phyloP scores from a whole-genome alignment of 306 rosid genomes.

The Casuarina glauca region DNA sequence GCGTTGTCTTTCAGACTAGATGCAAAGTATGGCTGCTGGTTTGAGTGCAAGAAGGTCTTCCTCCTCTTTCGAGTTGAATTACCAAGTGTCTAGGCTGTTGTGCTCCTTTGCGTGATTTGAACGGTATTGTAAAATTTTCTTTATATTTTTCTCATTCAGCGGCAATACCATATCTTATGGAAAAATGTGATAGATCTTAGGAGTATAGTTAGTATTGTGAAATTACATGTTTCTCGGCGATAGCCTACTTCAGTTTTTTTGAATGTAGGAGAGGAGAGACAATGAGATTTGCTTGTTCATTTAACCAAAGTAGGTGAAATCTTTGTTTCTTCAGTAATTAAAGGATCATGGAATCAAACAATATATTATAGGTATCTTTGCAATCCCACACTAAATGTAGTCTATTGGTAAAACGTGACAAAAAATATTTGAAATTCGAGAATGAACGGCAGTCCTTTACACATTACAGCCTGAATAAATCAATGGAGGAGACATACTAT shows the following conservation, averaged over 20 bases:
- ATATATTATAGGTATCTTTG: no score
- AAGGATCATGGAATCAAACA: no score
- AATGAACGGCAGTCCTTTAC: no score
- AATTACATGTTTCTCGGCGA: constrained; percentile 1
- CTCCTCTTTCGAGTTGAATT: background rate
- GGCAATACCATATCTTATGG: background rate
- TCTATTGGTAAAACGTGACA: no score
- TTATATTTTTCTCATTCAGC: constrained; percentile 12
- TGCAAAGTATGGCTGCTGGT: background rate
- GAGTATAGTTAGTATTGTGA: constrained; percentile 62
- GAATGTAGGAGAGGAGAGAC: background rate
- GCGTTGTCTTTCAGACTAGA: background rate
- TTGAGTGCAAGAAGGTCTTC: background rate
- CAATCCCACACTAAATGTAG: no score
- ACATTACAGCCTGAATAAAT: constrained; percentile 96
- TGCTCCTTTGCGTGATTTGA: background rate
- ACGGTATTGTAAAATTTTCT: background rate
- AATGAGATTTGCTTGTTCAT: background rate
- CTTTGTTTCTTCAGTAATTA: no score
- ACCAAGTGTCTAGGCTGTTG: background rate
- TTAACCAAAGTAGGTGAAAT: background rate
- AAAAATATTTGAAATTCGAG: no score
- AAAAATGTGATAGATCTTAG: constrained; percentile 15
- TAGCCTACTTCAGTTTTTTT: background rate
- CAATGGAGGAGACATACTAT: constrained; percentile 88